Evolutionary conservation across 2,329 filamentous ascomycete species (phyloP).

Genomic region (Aspergillus sojae): DNA sequence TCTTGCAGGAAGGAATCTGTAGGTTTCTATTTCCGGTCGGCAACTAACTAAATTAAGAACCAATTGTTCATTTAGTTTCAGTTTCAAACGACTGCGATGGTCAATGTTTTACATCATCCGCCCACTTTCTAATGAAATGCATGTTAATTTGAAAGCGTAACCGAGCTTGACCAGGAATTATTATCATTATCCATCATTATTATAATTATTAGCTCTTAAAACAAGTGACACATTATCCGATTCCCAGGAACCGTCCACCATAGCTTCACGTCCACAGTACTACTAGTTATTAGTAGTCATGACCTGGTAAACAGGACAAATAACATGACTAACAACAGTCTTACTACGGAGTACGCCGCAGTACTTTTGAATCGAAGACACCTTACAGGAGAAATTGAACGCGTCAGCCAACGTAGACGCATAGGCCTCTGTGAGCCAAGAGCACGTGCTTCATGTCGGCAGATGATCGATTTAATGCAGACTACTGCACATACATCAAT

Average conservation of each 20-base stretch:
- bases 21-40: neutral
- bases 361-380: neutral
- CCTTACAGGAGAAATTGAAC: neutral
- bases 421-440: slow-evolving; percentile 1
- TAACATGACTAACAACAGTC: neutral
- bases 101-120: slow-evolving; percentile 19
- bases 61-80: neutral
- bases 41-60: neutral
- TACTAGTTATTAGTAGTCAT: neutral
- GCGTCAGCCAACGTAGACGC: slow-evolving; percentile 3
- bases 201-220: neutral
- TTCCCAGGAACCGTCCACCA: neutral
- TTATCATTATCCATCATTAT: neutral
- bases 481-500: neutral
- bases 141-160: neutral
- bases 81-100: slow-evolving; percentile 1
- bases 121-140: slow-evolving; percentile 14
- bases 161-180: neutral
- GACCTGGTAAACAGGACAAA: neutral
- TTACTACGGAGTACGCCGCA: neutral
- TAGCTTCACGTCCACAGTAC: neutral
- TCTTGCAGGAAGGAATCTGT: neutral
- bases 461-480: neutral
- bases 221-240: neutral
- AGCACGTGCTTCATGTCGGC: slow-evolving; percentile 2